Evolutionary conservation across 441 rosid genomes (phyloP), one percentile per base, ranked within the genome.

Genomic region (Syzygium syzygioides): DNA sequence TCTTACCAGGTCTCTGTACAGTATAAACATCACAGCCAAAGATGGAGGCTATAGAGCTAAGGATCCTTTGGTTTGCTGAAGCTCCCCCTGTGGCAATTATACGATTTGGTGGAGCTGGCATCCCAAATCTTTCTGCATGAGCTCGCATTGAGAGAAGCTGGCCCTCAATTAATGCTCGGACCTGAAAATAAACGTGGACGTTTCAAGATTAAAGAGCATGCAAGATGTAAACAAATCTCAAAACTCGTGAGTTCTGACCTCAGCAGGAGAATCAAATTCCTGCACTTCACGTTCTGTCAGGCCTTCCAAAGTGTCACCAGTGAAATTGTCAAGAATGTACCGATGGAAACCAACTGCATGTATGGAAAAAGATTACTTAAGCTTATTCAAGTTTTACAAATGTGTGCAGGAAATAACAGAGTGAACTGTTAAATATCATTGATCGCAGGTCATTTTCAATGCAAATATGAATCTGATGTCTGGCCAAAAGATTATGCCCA

Each of bases 21-120:
- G 98, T 96, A 80, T 92, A 94, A 52, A 96, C 93, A 90, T 95
- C 99, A 68, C 95, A 94, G 90, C 99, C 98, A 53, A 95, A 96
- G 85, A 97, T 94, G 32, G 98, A 92, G 48, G 99, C 95, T 50
- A 95, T 86, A 19, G 91, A 91, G 89, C 89, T 92, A 86, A 97
- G 95, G 86, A 97, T 95, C 88, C 91, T 93, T 25, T 93, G 91
- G 60, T 96, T 96, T 85, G 97, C 93, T 13, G 99, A 96, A 88
- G 99, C 99, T 92, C 99, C 98, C 50, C 99, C 98, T 0, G 98
- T 95, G 50, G 99, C 99, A 86, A 95, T 95, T 86, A 97, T 95
- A 87, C 99, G 93, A 87, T 90, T 94, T 8, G 99, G 98, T 90
- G 98, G 98, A 87, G 94, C 91, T 62, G 98, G 97, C 98, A 97